A percentile compares a stretch with the other conserved stretches of the same genome.
Conservation (phyloP, 371 early-diverging fungal genomes). For the Saksenaea oblongispora region DNA sequence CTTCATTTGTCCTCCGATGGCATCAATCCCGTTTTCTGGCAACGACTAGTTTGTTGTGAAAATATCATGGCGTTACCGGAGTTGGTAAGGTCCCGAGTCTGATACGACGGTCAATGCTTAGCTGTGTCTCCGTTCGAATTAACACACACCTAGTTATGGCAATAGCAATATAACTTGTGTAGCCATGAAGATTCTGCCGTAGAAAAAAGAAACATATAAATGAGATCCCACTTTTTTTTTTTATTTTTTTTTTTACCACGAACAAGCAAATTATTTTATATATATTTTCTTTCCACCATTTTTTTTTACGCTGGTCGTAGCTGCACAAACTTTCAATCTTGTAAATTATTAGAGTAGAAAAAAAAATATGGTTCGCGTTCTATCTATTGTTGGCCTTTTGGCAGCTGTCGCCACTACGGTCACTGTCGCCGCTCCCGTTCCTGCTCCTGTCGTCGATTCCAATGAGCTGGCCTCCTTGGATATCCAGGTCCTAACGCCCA, state of each 20-base stretch:
- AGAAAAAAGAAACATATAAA: neutral
- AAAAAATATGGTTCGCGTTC: constrained; percentile 9
- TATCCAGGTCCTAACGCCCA: neutral
- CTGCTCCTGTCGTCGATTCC: neutral
- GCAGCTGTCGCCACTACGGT: neutral
- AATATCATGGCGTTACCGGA: neutral
- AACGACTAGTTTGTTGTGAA: neutral
- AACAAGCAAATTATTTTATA: constrained; percentile 53
- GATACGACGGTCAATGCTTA: neutral
- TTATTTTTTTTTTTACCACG: neutral
- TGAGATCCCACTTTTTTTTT: constrained; percentile 5
- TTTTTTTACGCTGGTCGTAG: constrained; percentile 24
- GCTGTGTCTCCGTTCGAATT: neutral
- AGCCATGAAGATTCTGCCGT: constrained; percentile 11
- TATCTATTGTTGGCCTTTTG: constrained; percentile 1
- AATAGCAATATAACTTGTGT: constrained; percentile 4
- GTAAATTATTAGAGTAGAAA: constrained; percentile 2
- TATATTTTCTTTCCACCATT: constrained; percentile 37
- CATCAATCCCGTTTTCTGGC: neutral
- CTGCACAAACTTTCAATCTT: neutral
- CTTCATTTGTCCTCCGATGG: no score
- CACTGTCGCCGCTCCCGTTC: neutral
- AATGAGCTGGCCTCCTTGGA: constrained; percentile 5
- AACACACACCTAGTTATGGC: neutral
- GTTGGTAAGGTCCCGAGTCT: neutral